Base-by-base conservation (phyloP, 2,329 filamentous ascomycete species). In the Elsinoe australis region DNA sequence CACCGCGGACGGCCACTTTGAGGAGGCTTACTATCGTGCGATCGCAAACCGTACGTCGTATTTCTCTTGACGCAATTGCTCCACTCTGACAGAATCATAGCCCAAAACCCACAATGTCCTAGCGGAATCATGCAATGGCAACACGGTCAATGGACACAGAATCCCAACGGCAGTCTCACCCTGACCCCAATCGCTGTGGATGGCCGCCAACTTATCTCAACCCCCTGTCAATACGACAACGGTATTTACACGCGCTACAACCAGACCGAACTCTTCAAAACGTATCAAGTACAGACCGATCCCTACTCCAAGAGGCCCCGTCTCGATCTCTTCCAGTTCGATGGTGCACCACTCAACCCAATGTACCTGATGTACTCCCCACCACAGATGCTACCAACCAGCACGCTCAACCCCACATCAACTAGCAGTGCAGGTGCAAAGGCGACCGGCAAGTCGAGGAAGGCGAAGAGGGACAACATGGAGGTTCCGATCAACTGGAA, bases 61-160 rank as follows among this genome's bases (percentile, higher is more conserved):
- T 15, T 3, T n/a, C 10, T 34, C 28, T 12, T 6, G 15, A 7
- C 42, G 38, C 41, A 14, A 17, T 12, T 26, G 1, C 14, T 17
- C 12, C n/a, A 42, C 6, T 14, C 49, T 50, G 24, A 32, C 29
- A 19, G 31, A 19, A 3, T 17, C 9, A 2, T 21, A 44, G 51
- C 51, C 3, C 15, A 36, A 36, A 67, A 72, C 10, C 82, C 82
- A 21, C 64, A 68, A 51, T 86, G 82, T 57, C 76, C 80, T 1
- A 70, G 72, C 47, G 79, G 75, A 6, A 74, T 85, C 39, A 78
- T 86, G 70, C 81, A 85, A 65, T 87, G 78, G 73, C 83, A 87
- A 60, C 83, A 87, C 60, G 83, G 83, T 33, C 77, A 64, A 48
- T 84, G 78, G 60, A 66, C 68, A 4, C 67, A 79, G 54, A 67